These are phyloP conservation scores for Lablab purpureus DNA, from an alignment of 306 rosid species.

Conservation along the genomic window DNA sequence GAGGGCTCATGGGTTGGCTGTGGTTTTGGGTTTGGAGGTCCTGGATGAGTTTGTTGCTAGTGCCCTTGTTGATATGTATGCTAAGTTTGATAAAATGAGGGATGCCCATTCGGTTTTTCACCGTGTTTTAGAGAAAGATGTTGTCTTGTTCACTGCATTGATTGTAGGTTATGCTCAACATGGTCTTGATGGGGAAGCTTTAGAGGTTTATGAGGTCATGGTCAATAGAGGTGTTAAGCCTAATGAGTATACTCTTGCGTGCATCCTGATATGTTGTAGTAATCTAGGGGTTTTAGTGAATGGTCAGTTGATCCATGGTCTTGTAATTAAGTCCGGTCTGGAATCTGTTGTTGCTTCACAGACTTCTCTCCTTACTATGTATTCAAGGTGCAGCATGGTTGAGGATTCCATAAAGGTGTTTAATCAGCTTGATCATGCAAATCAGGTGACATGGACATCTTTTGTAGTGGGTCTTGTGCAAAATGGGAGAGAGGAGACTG, in stretches of 20 bases:
- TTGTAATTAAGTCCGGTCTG: constrained; percentile 64
- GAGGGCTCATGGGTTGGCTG: constrained; percentile 71
- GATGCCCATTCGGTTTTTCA: constrained; percentile 60
- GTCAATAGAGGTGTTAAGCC: constrained; percentile 56
- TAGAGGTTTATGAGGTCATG: constrained; percentile 60
- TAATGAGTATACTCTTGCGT: constrained; percentile 69
- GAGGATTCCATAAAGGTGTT: constrained; percentile 69
- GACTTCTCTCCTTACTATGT: constrained; percentile 78
- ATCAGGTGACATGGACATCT: constrained; percentile 80
- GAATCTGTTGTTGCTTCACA: constrained; percentile 68
- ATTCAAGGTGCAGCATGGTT: constrained; percentile 64
- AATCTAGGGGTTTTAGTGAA: constrained; percentile 56
- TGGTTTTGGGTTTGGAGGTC: constrained; percentile 71
- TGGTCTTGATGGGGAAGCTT: constrained; percentile 61
- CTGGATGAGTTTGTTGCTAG: constrained; percentile 66
- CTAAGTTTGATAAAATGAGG: constrained; percentile 64
- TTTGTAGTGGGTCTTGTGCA: constrained; percentile 68
- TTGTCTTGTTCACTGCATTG: constrained; percentile 71
- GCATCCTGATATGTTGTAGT: constrained; percentile 65
- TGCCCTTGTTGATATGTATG: constrained; percentile 72
- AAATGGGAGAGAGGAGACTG: constrained; percentile 71
- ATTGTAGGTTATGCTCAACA: constrained; percentile 70
- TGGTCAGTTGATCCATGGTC: constrained; percentile 70
- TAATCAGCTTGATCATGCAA: constrained; percentile 57
- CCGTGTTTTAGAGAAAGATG: constrained; percentile 72